phyloP scores from a whole-genome alignment of 2,329 filamentous ascomycete species.

The Xylaria sp. region DNA sequence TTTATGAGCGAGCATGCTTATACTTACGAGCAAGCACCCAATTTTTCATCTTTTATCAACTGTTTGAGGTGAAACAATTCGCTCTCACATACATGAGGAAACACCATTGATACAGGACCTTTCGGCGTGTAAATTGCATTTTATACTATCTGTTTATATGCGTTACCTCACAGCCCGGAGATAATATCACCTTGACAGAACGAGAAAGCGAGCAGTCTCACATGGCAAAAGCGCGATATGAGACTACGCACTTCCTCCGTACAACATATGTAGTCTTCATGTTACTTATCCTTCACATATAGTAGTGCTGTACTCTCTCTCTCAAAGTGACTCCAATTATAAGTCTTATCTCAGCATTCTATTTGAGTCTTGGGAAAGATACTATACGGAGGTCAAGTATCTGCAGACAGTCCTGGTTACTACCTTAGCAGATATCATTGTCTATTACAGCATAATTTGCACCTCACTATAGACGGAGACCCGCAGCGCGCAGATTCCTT shows the following conservation, averaged over 20 bases:
- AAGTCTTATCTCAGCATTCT: not conserved
- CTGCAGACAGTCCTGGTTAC: too few relatives aligned
- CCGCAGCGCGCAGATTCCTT: too few relatives aligned
- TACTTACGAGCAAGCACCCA: not conserved
- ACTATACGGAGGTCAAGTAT: too few relatives aligned
- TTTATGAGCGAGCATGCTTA: too few relatives aligned
- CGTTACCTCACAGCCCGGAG: not conserved
- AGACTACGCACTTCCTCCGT: not conserved
- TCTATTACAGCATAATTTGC: too few relatives aligned
- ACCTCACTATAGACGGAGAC: too few relatives aligned
- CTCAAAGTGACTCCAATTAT: not conserved
- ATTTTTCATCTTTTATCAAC: not conserved
- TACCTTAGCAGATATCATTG: not conserved
- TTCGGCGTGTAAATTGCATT: not conserved
- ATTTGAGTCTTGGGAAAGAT: too few relatives aligned
- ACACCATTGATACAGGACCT: not conserved
- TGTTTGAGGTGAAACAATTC: conserved; percentile 6
- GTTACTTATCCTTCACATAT: not conserved
- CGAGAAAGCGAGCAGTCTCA: not conserved
- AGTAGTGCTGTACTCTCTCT: not conserved
- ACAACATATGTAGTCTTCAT: not conserved
- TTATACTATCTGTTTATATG: not conserved
- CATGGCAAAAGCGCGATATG: not conserved
- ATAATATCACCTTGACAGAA: not conserved
- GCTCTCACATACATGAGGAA: not conserved